These are phyloP conservation scores for Ceratocystis colombiana DNA, from an alignment of 2,329 filamentous ascomycete genomes.

Conservation along the genomic window DNA sequence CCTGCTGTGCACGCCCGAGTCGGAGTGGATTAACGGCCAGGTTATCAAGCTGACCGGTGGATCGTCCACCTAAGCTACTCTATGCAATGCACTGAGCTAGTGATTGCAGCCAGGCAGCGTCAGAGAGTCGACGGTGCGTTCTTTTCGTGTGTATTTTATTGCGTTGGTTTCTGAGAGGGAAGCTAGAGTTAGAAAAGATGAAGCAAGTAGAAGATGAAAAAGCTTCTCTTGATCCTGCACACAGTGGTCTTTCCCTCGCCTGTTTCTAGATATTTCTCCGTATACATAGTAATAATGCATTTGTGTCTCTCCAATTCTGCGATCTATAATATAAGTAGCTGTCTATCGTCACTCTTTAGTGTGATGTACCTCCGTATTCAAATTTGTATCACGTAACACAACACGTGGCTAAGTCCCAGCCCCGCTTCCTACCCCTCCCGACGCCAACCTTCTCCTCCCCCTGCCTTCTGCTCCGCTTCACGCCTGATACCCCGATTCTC, in stretches of 20 bases:
- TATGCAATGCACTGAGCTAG: background rate
- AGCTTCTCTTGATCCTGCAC: background rate
- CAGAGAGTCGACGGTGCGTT: constrained; percentile 2
- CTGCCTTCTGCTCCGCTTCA: background rate
- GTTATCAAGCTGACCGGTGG: constrained; percentile 36
- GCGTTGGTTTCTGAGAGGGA: background rate
- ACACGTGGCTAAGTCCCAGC: background rate
- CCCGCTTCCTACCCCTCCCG: background rate
- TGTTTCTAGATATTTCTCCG: constrained; percentile 16
- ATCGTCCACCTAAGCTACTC: constrained; percentile 28
- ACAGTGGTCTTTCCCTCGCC: background rate
- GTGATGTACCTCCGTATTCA: background rate
- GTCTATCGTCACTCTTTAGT: background rate
- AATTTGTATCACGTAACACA: background rate
- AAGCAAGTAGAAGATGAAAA: background rate
- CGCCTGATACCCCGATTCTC: constrained; percentile 26
- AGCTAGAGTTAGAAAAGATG: background rate
- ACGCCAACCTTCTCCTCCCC: background rate
- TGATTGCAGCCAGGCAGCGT: background rate
- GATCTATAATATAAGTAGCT: too few relatives aligned
- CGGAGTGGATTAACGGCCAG: constrained; percentile 53
- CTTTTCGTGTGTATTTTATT: background rate
- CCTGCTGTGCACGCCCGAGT: constrained; percentile 46
- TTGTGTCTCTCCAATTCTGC: background rate
- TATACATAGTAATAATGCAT: constrained; percentile 5